Evolutionary conservation across 192 early-diverging fungal species (phyloP), one percentile per base, ranked within the genome.

Genomic region (Paraglomus occultum): DNA sequence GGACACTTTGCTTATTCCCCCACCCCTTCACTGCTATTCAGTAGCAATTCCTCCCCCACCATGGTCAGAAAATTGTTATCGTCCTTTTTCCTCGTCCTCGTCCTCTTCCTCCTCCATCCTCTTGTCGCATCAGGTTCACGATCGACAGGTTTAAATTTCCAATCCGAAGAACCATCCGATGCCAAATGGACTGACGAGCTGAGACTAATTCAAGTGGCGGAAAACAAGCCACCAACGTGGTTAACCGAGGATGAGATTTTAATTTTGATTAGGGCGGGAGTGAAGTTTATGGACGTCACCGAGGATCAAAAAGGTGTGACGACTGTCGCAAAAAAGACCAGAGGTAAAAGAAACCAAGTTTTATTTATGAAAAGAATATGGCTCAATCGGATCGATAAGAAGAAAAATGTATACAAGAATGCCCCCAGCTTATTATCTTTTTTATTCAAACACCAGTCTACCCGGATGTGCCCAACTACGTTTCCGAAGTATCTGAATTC

Each of bases 241-340:
- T 84, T 89, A 77, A 69, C 70, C 9, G 71, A 86, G 15, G 70
- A 73, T 10, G 81, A 94, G 68, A 90, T 92, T 51, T 55, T 88
- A 23, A 79, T 72, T 4, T 85, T 97, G 62, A 79, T 88, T 59
- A 84, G 89, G 15, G 74, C 77, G 10, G 82, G 85, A 39, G 82
- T 87, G 55, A 77, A 83, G 20, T 97, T 90, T 73, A 93, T 96
- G 82, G 95, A 97, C 73, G 83, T 95, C 47, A 97, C 95, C 38
- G 92, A 95, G 71, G 73, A 82, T 51, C 75, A 78, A 63, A 82
- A 83, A 39, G 71, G 86, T 11, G 82, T 80, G 18, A 51, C 70
- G 20, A 15, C 62, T 3, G 31, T 46, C 60, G 57, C 49, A 23
- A 60, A 10, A n/a, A 64, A 15, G 39, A 62, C 18, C 39, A 51